Evolutionary conservation across 257 asterid genomes (phyloP).

Genomic region (Solanum etuberosum): DNA sequence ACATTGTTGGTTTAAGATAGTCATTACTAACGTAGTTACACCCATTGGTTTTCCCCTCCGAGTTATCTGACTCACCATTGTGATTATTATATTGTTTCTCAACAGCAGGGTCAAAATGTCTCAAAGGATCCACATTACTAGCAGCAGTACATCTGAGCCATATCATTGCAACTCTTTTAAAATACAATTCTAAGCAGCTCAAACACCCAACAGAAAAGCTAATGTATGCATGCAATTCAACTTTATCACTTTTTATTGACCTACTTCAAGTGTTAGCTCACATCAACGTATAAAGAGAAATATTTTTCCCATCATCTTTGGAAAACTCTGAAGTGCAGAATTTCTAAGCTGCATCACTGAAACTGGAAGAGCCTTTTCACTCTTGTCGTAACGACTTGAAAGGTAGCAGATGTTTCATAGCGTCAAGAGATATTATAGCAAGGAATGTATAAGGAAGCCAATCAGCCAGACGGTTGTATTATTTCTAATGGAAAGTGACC

Average conservation of each 20-base stretch:
- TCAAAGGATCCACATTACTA: conserved; percentile 26
- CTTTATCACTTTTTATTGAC: not conserved
- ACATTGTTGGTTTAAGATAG: conserved; percentile 35
- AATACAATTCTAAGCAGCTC: not conserved
- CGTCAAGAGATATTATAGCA: not conserved
- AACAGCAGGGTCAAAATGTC: conserved; percentile 23
- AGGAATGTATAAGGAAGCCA: not conserved
- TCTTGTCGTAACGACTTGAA: not conserved
- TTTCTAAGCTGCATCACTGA: not conserved
- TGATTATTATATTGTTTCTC: conserved; percentile 41
- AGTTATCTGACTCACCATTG: conserved; percentile 34
- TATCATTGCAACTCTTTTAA: not conserved
- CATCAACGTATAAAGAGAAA: not conserved
- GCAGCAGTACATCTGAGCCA: conserved; percentile 40
- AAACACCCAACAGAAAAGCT: not conserved
- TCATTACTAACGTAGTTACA: conserved; percentile 21
- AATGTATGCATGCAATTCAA: not conserved
- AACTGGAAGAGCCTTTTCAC: not conserved
- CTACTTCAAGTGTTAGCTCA: not conserved
- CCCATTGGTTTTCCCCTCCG: conserved; percentile 31
- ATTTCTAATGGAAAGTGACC: not conserved
- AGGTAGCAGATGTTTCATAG: not conserved
- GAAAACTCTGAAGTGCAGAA: not conserved
- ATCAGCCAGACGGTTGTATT: not conserved
- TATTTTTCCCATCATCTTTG: not conserved